Conservation (phyloP, 1,284 basidiomycete genomes). For the Vanrija humicola region DNA sequence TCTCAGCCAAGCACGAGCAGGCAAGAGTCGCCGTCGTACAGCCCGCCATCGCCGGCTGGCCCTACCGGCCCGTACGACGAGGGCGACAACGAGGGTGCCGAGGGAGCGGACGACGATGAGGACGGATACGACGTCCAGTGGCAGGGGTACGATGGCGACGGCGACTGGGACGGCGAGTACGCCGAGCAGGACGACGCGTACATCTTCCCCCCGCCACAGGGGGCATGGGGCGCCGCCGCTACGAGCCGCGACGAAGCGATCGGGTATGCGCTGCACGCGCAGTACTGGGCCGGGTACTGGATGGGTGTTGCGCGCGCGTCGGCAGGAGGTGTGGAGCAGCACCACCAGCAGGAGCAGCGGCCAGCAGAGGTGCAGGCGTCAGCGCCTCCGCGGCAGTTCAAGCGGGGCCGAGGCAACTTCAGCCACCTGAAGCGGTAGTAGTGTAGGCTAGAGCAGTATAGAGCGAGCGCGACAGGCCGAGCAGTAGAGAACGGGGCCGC, state of each 20-base stretch:
- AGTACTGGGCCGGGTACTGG: conserved; percentile 49
- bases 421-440: too few species aligned
- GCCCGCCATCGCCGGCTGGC: conserved; percentile 11
- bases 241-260: conserved; percentile 30
- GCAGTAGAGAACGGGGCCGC: too few species aligned
- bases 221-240: conserved; percentile 9
- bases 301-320: conserved; percentile 37
- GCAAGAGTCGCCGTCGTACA: conserved; percentile 8
- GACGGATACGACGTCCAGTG: not conserved
- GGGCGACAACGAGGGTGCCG: not conserved
- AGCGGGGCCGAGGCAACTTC: too few species aligned
- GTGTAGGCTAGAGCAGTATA: too few species aligned
- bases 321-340: not conserved
- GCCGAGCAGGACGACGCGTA: not conserved
- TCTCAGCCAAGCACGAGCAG: too few species aligned
- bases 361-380: not conserved
- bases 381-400: too few species aligned
- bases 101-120: conserved; percentile 2
- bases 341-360: not conserved
- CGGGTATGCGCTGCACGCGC: conserved; percentile 41
- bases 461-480: too few species aligned
- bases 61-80: not conserved
- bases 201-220: conserved; percentile 15
- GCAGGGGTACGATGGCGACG: conserved; percentile 1
- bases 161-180: not conserved